phyloP scores from a whole-genome alignment of 1,284 basidiomycete species.

The Stygiomarasmius scandens region DNA sequence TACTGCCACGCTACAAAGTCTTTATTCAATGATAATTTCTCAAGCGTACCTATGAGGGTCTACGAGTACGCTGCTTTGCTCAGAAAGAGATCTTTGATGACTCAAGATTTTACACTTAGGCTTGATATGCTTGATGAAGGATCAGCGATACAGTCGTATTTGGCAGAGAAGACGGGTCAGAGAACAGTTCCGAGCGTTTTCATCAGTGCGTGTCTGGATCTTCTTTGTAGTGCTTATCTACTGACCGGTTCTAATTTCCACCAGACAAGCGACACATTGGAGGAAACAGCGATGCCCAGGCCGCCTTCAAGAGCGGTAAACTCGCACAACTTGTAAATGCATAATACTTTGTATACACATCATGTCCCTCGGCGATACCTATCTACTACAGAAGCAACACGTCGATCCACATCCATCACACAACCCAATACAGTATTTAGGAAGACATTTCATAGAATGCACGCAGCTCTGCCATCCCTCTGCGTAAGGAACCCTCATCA shows the following conservation, averaged over 20 bases:
- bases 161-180: constrained; percentile 49
- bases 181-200: constrained; percentile 58
- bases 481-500: neutral
- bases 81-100: constrained; percentile 33
- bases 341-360: neutral
- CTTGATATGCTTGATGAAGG: constrained; percentile 41
- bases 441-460: constrained; percentile 3
- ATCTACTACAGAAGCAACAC: neutral
- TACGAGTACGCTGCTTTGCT: constrained; percentile 53
- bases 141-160: constrained; percentile 49
- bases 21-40: constrained; percentile 50
- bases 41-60: constrained; percentile 50
- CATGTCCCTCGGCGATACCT: neutral
- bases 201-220: constrained; percentile 42
- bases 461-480: constrained; percentile 3
- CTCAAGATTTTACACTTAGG: constrained; percentile 11
- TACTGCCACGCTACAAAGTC: constrained; percentile 53
- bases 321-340: constrained; percentile 22
- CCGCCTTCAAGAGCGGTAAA: constrained; percentile 20
- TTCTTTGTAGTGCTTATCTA: neutral
- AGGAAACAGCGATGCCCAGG: constrained; percentile 30
- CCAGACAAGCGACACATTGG: constrained; percentile 41
- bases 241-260: neutral
- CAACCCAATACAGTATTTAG: no score
- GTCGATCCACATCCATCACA: no score